These are phyloP conservation scores for Hemisphaericaspora nanyangensis DNA, from an alignment of 805 yeast genomes.

Conservation along the genomic window DNA sequence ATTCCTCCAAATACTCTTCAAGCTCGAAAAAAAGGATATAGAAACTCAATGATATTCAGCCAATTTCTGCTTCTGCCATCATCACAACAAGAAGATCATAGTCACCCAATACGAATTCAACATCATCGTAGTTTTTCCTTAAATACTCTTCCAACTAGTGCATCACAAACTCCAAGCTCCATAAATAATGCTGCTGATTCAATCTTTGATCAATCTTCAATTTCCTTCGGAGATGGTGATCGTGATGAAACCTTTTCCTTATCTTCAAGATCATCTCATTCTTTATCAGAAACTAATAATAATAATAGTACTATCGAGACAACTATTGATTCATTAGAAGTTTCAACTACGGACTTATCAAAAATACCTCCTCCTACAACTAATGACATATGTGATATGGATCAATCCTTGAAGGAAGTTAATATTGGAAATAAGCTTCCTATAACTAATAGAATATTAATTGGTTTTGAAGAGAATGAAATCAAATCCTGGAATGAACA, in stretches of 20 bases:
- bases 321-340: neutral
- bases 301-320: neutral
- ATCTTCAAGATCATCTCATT: neutral
- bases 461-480: constrained; percentile 18
- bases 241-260: constrained; percentile 6
- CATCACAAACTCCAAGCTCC: neutral
- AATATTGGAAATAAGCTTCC: constrained; percentile 12
- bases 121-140: too few species aligned
- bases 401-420: constrained; percentile 13
- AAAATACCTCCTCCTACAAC: constrained; percentile 14
- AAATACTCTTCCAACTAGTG: neutral
- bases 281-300: neutral
- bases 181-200: constrained; percentile 3
- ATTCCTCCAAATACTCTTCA: neutral
- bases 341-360: neutral
- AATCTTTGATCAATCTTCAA: constrained; percentile 12
- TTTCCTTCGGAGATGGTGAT: constrained; percentile 15
- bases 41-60: too few species aligned
- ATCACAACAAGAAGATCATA: neutral
- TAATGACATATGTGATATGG: constrained; percentile 13
- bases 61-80: too few species aligned
- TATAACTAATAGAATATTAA: constrained; percentile 16
- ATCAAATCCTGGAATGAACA: constrained; percentile 9
- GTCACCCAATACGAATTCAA: neutral
- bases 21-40: too few species aligned